Conservation (phyloP, 2,329 filamentous ascomycete genomes). For the Talaromyces sp. region DNA sequence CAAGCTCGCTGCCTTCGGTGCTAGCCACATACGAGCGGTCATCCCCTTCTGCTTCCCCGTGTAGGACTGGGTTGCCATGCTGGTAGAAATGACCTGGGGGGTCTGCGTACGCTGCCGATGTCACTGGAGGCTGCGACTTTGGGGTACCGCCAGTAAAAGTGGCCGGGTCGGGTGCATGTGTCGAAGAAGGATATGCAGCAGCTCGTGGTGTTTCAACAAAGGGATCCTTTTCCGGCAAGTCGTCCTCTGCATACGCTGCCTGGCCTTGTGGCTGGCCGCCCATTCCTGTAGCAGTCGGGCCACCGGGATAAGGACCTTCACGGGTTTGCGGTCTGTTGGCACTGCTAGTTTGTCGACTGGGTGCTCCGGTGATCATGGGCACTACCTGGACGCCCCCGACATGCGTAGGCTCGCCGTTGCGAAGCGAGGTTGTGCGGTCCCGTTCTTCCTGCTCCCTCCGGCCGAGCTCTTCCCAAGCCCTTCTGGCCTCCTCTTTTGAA, state of each 20-base stretch:
- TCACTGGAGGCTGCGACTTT: conserved; percentile 15
- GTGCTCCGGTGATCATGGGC: conserved; percentile 73
- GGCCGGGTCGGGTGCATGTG: conserved; percentile 25
- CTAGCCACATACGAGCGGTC: conserved; percentile 46
- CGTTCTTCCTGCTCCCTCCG: conserved; percentile 89
- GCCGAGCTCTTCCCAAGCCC: conserved; percentile 96
- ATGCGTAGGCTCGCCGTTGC: conserved; percentile 79
- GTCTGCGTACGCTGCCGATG: conserved; percentile 11
- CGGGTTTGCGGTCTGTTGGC: conserved; percentile 40
- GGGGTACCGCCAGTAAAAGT: conserved; percentile 20
- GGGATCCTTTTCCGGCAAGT: conserved; percentile 56
- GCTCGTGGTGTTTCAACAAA: conserved; percentile 46
- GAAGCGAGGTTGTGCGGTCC: conserved; percentile 76
- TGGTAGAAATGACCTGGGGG: conserved; percentile 32
- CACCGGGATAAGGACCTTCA: conserved; percentile 40
- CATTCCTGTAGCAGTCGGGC: conserved; percentile 24
- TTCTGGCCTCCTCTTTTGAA: conserved; percentile 88
- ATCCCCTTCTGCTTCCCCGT: conserved; percentile 38
- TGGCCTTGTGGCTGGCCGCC: conserved; percentile 30
- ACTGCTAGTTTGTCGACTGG: conserved; percentile 49
- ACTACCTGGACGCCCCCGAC: conserved; percentile 94
- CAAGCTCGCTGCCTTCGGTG: conserved; percentile 53
- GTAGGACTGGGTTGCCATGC: conserved; percentile 29
- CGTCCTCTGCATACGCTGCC: conserved; percentile 45
- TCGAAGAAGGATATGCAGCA: conserved; percentile 29